Conservation (phyloP, 805 yeast species). For the Ogataea nitratoaversa region DNA sequence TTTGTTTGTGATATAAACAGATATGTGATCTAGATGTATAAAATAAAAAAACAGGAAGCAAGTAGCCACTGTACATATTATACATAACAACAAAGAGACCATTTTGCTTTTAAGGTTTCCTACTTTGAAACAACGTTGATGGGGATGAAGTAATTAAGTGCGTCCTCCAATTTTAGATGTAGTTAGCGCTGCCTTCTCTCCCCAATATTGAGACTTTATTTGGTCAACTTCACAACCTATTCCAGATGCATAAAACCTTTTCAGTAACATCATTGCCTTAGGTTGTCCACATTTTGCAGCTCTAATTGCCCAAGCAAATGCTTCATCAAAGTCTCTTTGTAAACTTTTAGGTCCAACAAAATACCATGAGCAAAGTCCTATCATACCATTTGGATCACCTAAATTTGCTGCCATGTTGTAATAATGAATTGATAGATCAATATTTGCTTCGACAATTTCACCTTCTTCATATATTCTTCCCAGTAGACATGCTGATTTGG, state of each 20-base stretch:
- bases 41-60: too few relatives aligned
- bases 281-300: constrained; percentile 74
- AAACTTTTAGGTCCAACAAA: constrained; percentile 88
- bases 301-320: constrained; percentile 89
- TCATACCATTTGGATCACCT: constrained; percentile 87
- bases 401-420: constrained; percentile 86
- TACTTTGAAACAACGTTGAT: too few relatives aligned
- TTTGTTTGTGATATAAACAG: too few relatives aligned
- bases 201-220: constrained; percentile 68
- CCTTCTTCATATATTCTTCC: constrained; percentile 87
- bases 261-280: constrained; percentile 83
- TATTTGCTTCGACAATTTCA: constrained; percentile 68
- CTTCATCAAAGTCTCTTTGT: constrained; percentile 74
- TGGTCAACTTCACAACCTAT: constrained; percentile 69
- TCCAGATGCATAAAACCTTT: constrained; percentile 81
- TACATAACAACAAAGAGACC: too few relatives aligned
- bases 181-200: constrained; percentile 45
- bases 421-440: constrained; percentile 83
- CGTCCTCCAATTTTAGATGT: neutral
- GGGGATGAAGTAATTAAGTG: too few relatives aligned
- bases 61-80: too few relatives aligned
- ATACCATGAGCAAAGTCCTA: constrained; percentile 96
- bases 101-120: too few relatives aligned
- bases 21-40: too few relatives aligned
- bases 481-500: constrained; percentile 71